These are phyloP conservation scores for Candolleomyces aberdarensis DNA, from an alignment of 768 basidiomycete genomes.

Conservation along the genomic window DNA sequence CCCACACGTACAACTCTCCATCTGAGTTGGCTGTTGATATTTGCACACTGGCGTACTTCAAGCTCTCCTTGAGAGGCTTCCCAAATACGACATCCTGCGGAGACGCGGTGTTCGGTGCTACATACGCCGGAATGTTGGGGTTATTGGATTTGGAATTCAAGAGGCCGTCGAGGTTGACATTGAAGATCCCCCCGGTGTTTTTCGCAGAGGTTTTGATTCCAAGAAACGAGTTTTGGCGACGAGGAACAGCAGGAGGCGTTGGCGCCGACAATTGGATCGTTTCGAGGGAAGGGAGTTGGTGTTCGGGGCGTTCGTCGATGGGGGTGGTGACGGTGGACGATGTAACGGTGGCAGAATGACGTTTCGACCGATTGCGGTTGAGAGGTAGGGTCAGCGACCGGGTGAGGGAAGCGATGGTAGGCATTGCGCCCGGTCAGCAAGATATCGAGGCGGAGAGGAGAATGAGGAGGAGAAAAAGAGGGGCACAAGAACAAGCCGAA, in stretches of 20 bases:
- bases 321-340: neutral
- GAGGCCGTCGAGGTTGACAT: slow-evolving; percentile 2
- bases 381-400: slow-evolving; percentile 7
- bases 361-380: slow-evolving; percentile 6
- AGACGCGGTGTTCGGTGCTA: slow-evolving; percentile 34
- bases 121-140: slow-evolving; percentile 4
- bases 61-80: slow-evolving; percentile 76
- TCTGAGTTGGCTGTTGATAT: slow-evolving; percentile 85
- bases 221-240: slow-evolving; percentile 1
- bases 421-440: slow-evolving; percentile 3
- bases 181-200: neutral
- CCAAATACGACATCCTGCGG: slow-evolving; percentile 67
- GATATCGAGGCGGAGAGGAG: neutral
- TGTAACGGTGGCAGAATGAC: neutral
- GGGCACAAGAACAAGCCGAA: neutral
- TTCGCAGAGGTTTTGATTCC: neutral
- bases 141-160: slow-evolving; percentile 8
- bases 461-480: neutral
- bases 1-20: slow-evolving; percentile 87
- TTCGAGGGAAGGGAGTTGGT: neutral
- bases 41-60: slow-evolving; percentile 87
- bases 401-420: slow-evolving; percentile 4
- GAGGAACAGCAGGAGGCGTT: neutral
- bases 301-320: neutral
- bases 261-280: slow-evolving; percentile 3